These are phyloP conservation scores for Aspergillus hiratsukae DNA, from an alignment of 2,329 filamentous ascomycete species.

Conservation along the genomic window DNA sequence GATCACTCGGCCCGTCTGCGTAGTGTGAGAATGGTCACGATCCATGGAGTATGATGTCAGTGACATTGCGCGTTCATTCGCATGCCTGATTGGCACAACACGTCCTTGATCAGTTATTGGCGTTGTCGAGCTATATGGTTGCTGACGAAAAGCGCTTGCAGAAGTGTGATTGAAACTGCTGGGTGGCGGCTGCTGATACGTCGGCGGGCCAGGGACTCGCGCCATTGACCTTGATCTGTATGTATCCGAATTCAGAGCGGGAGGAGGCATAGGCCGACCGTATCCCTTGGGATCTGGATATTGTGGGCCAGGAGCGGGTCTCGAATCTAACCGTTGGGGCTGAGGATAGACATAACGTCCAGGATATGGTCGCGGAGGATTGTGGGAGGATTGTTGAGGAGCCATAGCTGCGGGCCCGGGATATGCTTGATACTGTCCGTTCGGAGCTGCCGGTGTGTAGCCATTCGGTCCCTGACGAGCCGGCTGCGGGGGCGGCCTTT, in stretches of 20 bases:
- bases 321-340: constrained; percentile 65
- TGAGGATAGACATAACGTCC: constrained; percentile 67
- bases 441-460: constrained; percentile 36
- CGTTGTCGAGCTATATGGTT: constrained; percentile 59
- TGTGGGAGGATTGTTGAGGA: constrained; percentile 52
- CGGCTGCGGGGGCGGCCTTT: constrained; percentile 39
- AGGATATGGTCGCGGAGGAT: constrained; percentile 57
- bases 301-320: constrained; percentile 47
- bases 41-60: constrained; percentile 80
- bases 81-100: constrained; percentile 83
- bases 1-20: constrained; percentile 80
- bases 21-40: constrained; percentile 75
- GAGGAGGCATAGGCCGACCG: constrained; percentile 56
- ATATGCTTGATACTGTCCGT: constrained; percentile 40
- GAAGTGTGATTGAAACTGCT: constrained; percentile 62
- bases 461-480: constrained; percentile 43
- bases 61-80: constrained; percentile 94
- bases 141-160: constrained; percentile 72
- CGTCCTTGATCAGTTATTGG: constrained; percentile 89
- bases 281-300: constrained; percentile 58
- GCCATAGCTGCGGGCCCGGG: constrained; percentile 30
- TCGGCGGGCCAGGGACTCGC: constrained; percentile 65
- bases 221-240: constrained; percentile 94
- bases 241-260: constrained; percentile 76
- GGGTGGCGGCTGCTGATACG: constrained; percentile 59